Percentiles rank a stretch among this genome's conserved stretches.
phyloP scores from a whole-genome alignment of 768 basidiomycete genomes.

The Termitomyces titanicus region DNA sequence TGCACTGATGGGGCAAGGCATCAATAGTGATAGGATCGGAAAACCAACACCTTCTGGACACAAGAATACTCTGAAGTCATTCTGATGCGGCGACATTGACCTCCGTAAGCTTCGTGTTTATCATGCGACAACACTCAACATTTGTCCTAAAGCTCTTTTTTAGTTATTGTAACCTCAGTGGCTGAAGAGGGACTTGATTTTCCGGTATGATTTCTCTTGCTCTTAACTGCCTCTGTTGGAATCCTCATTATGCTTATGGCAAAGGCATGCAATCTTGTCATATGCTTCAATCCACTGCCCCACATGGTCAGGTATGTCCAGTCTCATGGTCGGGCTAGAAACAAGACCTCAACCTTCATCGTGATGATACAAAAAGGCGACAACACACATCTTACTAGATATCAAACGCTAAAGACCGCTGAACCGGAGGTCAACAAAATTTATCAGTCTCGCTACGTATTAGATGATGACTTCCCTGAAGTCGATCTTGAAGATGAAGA shows the following conservation, averaged over 20 bases:
- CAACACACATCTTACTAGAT: constrained; percentile 49
- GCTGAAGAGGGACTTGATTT: constrained; percentile 94
- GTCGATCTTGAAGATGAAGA: constrained; percentile 34
- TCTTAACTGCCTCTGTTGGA: background rate
- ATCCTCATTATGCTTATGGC: background rate
- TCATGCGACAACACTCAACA: background rate
- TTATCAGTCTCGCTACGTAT: constrained; percentile 52
- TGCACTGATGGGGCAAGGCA: constrained; percentile 71
- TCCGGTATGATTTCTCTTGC: constrained; percentile 40
- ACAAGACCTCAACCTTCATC: constrained; percentile 71
- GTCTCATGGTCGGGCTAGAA: constrained; percentile 83
- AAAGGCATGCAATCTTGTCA: constrained; percentile 82
- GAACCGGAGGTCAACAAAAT: constrained; percentile 64
- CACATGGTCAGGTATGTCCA: constrained; percentile 89
- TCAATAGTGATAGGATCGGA: constrained; percentile 36
- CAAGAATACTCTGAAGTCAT: constrained; percentile 58
- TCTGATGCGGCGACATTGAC: constrained; percentile 64
- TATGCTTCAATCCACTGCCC: constrained; percentile 79
- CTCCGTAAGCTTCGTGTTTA: constrained; percentile 45
- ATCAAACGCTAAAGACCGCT: constrained; percentile 50
- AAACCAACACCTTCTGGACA: constrained; percentile 40
- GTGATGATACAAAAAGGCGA: constrained; percentile 74
- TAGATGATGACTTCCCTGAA: constrained; percentile 38
- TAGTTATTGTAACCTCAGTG: constrained; percentile 81
- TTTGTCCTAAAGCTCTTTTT: background rate